phyloP scores from a whole-genome alignment of 2,329 filamentous ascomycete species.

The Fusarium drepaniforme region DNA sequence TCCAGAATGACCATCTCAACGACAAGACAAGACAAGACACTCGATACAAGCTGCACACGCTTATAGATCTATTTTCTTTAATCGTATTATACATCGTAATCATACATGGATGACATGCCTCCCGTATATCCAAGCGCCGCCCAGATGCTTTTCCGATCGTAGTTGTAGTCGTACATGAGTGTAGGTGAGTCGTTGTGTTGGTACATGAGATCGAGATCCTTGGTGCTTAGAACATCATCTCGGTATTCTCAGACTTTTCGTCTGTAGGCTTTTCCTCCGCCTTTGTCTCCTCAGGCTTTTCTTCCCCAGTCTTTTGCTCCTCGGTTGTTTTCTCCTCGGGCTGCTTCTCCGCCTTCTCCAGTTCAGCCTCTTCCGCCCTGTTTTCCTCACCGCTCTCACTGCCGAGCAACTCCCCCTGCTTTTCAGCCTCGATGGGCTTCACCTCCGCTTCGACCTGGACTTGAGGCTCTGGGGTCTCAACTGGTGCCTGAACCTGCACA shows the following conservation, averaged over 20 bases:
- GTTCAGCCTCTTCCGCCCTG: conserved; percentile 6
- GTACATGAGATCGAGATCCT: conserved; percentile 7
- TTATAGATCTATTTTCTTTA: background rate
- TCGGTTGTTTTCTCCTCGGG: conserved; percentile 13
- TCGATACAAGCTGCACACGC: background rate
- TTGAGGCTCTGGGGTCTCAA: background rate
- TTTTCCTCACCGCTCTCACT: conserved; percentile 6
- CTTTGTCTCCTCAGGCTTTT: conserved; percentile 10
- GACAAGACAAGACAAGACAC: background rate
- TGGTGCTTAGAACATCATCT: conserved; percentile 25
- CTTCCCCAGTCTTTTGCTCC: conserved; percentile 6
- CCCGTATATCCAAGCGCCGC: conserved; percentile 25
- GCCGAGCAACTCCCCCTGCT: background rate
- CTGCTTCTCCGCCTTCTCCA: conserved; percentile 6
- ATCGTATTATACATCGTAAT: conserved; percentile 27
- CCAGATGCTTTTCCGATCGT: conserved; percentile 21
- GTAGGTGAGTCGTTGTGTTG: conserved; percentile 14
- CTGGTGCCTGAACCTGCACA: conserved; percentile 2
- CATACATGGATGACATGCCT: conserved; percentile 25
- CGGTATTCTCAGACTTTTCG: conserved; percentile 14
- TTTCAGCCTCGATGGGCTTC: background rate
- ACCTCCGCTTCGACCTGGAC: background rate
- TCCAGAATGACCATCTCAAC: conserved; percentile 9
- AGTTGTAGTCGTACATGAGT: conserved; percentile 33
- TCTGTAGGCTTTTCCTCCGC: conserved; percentile 7